Percentiles rank a stretch among this genome's conserved stretches.
These are phyloP conservation scores for Penicillium riverlandense DNA, from an alignment of 495 filamentous ascomycete genomes.

Conservation along the genomic window DNA sequence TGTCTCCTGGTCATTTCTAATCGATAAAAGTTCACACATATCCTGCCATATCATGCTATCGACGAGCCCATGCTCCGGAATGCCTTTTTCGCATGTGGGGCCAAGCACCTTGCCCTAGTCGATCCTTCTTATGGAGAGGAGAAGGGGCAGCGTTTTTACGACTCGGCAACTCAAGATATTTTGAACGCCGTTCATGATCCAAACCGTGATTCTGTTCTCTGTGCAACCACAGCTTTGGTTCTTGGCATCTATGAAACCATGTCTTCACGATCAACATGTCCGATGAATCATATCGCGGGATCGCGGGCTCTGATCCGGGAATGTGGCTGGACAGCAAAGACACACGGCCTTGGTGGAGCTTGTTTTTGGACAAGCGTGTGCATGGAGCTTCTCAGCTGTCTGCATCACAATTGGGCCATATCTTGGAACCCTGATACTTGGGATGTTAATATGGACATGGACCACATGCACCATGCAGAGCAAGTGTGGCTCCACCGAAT, in stretches of 20 bases:
- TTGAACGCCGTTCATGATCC: constrained; percentile 70
- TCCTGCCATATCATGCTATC: constrained; percentile 74
- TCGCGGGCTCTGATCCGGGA: constrained; percentile 85
- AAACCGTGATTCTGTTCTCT: constrained; percentile 74
- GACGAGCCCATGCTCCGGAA: constrained; percentile 86
- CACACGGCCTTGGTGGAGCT: constrained; percentile 71
- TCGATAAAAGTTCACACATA: constrained; percentile 58
- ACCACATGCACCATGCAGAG: constrained; percentile 44
- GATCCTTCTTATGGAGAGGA: constrained; percentile 67
- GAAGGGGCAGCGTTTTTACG: constrained; percentile 75
- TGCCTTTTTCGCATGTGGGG: constrained; percentile 84
- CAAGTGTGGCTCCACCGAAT: constrained; percentile 90
- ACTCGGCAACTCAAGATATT: constrained; percentile 69
- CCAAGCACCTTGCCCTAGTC: constrained; percentile 66
- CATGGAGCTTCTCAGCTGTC: constrained; percentile 81
- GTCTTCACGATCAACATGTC: constrained; percentile 64
- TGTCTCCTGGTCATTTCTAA: constrained; percentile 4
- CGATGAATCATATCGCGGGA: constrained; percentile 82
- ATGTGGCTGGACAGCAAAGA: constrained; percentile 80
- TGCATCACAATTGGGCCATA: constrained; percentile 80
- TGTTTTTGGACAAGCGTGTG: constrained; percentile 94
- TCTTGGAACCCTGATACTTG: constrained; percentile 91
- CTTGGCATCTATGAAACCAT: constrained; percentile 92
- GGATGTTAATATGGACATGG: constrained; percentile 80
- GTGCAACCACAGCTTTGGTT: constrained; percentile 82